Percentiles rank a stretch among this genome's conserved stretches.
Evolutionary conservation across 176 grass and related monocot species (phyloP).

Genomic region (Bothriochloa decipiens): DNA sequence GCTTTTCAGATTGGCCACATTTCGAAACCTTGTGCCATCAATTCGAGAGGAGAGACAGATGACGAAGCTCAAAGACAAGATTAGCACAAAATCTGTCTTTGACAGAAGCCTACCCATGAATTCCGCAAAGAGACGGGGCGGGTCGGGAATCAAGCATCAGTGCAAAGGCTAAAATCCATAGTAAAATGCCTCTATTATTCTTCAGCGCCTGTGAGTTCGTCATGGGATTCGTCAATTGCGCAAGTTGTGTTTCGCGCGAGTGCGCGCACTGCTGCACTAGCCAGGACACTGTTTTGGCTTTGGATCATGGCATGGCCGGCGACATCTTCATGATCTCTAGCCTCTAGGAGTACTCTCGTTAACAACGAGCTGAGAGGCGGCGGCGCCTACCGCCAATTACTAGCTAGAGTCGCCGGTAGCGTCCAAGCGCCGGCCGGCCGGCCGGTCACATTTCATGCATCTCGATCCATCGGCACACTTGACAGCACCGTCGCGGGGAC

Average conservation of each 20-base stretch:
- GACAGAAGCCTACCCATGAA: too few relatives aligned
- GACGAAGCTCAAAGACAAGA: neutral
- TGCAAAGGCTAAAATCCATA: neutral
- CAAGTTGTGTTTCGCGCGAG: too few relatives aligned
- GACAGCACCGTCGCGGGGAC: neutral
- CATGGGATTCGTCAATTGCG: too few relatives aligned
- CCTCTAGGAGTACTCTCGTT: too few relatives aligned
- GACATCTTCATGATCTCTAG: too few relatives aligned
- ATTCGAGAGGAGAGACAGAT: neutral
- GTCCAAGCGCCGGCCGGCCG: neutral
- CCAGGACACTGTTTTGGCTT: neutral
- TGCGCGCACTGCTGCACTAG: neutral
- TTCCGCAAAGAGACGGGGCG: neutral
- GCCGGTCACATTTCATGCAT: neutral
- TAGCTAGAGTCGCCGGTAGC: neutral
- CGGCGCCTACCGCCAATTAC: neutral
- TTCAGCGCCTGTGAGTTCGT: neutral
- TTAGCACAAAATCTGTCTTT: neutral
- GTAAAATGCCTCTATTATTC: neutral
- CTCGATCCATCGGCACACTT: conserved; percentile 2
- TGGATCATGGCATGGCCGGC: neutral
- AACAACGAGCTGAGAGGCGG: neutral
- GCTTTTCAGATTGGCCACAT: too few relatives aligned
- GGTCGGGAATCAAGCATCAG: neutral
- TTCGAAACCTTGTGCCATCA: neutral